Evolutionary conservation across 169 alveolate species (phyloP), one percentile per base, ranked within the genome.

Genomic region (Cryptosporidium sp.): DNA sequence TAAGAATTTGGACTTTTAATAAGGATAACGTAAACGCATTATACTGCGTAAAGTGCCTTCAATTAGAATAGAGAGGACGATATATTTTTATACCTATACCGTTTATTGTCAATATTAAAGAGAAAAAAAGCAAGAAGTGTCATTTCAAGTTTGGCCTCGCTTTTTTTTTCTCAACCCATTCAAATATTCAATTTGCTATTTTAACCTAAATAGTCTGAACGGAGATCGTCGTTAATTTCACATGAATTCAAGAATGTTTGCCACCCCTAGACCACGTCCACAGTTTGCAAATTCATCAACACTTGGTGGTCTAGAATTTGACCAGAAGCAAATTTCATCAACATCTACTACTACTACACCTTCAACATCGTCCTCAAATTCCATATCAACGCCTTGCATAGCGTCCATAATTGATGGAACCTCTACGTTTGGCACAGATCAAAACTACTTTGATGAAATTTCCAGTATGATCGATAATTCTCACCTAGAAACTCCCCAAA

Each of bases 241-340:
- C 31, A 69, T 21, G 52, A 69, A 37, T 48, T 26, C 58, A 44
- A 58, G 26, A 23, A 73, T 73, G 86, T 73, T 52, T 48, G 26
- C 68, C 42, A 73, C 86, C 33, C 86, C 86, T 23, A 73, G 68
- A 56, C 86, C 86, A 21, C 86, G 86, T 73, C 86, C 86, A 4
- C 86, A 73, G 51, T 73, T 73, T 73, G 29, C 44, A 3, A 44
- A 44, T 23, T 56, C 86, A n/a, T 65, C 72, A 5, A 2, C 72
- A 37, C 1, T 65, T 51, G 85, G 85, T 26, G 85, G 85, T n/a
- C 44, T 53, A 26, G 86, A 73, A 16, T 73, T 73, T 73, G 86
- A 73, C 35, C 86, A 73, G 45, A 73, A 73, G 56, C 70, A 62
- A 12, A 69, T 69, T 21, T 45, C 84, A 18, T 44, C 62, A 9